Percentiles rank a stretch among this genome's conserved stretches.
These are phyloP conservation scores for Podospora comata DNA, from an alignment of 495 filamentous ascomycete genomes.

Conservation along the genomic window DNA sequence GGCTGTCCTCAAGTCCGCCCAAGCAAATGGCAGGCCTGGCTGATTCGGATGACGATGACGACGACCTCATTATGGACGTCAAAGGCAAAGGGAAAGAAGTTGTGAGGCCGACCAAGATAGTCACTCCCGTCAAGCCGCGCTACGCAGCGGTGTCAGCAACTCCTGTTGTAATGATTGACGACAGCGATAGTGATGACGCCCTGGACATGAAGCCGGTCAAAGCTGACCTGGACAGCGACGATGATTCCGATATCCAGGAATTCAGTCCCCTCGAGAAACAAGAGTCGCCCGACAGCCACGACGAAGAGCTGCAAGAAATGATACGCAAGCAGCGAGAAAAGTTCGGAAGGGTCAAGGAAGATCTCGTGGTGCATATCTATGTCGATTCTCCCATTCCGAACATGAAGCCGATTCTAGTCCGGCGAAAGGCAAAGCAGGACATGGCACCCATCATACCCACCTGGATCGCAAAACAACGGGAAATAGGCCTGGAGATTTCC, in stretches of 20 bases:
- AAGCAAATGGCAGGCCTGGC: background rate
- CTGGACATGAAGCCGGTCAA: background rate
- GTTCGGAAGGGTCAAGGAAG: slow-evolving; percentile 15
- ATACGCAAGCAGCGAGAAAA: slow-evolving; percentile 60
- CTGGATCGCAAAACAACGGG: slow-evolving; percentile 18
- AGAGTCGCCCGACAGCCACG: slow-evolving; percentile 3
- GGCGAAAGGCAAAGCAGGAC: slow-evolving; percentile 20
- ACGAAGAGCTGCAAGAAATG: slow-evolving; percentile 33
- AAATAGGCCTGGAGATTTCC: slow-evolving; percentile 7
- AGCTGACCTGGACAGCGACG: background rate
- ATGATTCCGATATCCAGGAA: background rate
- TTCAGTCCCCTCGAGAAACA: background rate
- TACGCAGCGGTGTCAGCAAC: background rate
- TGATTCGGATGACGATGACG: slow-evolving; percentile 24
- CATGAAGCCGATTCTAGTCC: slow-evolving; percentile 13
- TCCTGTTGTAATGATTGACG: slow-evolving; percentile 7
- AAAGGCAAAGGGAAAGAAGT: slow-evolving; percentile 36
- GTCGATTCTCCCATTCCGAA: slow-evolving; percentile 20
- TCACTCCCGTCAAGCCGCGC: slow-evolving; percentile 8
- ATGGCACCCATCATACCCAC: slow-evolving; percentile 22
- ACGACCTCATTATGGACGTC: slow-evolving; percentile 29
- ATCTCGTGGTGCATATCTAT: slow-evolving; percentile 11
- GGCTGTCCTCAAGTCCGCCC: background rate
- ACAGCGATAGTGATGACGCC: slow-evolving; percentile 4
- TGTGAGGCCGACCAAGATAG: slow-evolving; percentile 9